A percentile compares a stretch with the other conserved stretches of the same genome.
These are phyloP conservation scores for Danielia oregonensis DNA, from an alignment of 805 yeast species.

Conservation along the genomic window DNA sequence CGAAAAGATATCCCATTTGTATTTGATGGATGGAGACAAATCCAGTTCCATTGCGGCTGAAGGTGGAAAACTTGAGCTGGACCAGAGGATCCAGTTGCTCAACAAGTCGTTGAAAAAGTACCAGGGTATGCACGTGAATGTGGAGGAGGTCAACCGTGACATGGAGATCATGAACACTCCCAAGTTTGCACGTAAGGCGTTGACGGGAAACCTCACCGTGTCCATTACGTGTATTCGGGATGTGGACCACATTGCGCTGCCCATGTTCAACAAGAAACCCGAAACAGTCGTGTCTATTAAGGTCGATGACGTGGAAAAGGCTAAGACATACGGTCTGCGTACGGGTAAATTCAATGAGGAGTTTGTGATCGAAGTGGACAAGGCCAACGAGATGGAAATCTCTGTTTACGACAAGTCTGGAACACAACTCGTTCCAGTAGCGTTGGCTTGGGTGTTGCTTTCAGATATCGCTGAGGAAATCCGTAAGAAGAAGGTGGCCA, in stretches of 20 bases:
- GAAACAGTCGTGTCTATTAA: constrained; percentile 76
- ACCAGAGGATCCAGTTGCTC: constrained; percentile 78
- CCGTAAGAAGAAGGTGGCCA: constrained; percentile 76
- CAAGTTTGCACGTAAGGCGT: constrained; percentile 73
- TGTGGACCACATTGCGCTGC: constrained; percentile 88
- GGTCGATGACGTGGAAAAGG: constrained; percentile 84
- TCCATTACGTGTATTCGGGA: constrained; percentile 78
- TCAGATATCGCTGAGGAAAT: constrained; percentile 93
- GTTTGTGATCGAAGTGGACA: constrained; percentile 75
- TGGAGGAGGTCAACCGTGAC: constrained; percentile 64
- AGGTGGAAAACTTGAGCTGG: constrained; percentile 79
- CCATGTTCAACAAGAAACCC: constrained; percentile 71
- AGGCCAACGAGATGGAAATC: constrained; percentile 88
- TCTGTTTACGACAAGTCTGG: constrained; percentile 80
- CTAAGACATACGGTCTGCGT: constrained; percentile 69
- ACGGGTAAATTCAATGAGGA: constrained; percentile 82
- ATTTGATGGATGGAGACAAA: constrained; percentile 88
- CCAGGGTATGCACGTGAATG: constrained; percentile 78
- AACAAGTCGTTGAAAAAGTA: constrained; percentile 82
- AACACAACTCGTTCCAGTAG: constrained; percentile 74
- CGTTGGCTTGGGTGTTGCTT: constrained; percentile 84
- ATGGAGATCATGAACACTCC: constrained; percentile 66
- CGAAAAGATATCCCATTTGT: constrained; percentile 80
- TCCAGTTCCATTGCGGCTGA: constrained; percentile 83
- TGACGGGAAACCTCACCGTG: constrained; percentile 74